Evolutionary conservation across 2,329 filamentous ascomycete species (phyloP), one percentile per base, ranked within the genome.

Genomic region (Fusarium tricinctum): DNA sequence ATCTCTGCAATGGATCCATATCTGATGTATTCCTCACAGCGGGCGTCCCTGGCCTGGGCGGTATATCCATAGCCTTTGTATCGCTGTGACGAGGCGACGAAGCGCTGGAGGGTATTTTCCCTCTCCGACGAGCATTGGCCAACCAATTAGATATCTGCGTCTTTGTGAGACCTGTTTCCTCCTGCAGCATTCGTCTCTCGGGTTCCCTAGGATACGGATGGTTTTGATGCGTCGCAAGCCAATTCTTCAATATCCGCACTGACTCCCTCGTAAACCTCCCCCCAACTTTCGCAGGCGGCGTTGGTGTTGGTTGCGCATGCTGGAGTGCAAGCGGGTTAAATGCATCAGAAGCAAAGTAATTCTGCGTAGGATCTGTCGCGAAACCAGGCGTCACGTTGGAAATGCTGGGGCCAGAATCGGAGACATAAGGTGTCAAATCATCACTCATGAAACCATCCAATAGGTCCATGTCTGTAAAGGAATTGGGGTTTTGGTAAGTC

Each of bases 141-240:
- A 97, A 85, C 93, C 93, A 97, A 77, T 96, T 97, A 19, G 89
- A 89, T 63, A 97, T 94, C 75, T 97, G 93, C 10, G 85, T 91
- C 70, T 91, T 87, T 74, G 87, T 92, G 35, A 97, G 84, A 6
- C 92, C 92, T 1, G 93, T 97, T 69, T 90, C 85, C 50, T 86
- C 84, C 76, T 92, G 89, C 19, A 97, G 83, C 60, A 87, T 85
- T 55, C 92, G 89, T 73, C 94, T 94, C 74, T 97, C 92, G 46
- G 92, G 88, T 39, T 97, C 92, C 15, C 88, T 92, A 6, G 93
- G 93, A 75, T 97, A 97, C 0, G 93, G 93, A 73, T 95, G 91
- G 43, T 89, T 86, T 68, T 85, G 86, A 76, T 97, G 92, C 8
- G 88, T 87, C 1, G 89, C 85, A 28, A 96, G 84, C 93, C 93